These are phyloP conservation scores for Linum trigynum DNA, from an alignment of 345 rosid species.

Conservation along the genomic window DNA sequence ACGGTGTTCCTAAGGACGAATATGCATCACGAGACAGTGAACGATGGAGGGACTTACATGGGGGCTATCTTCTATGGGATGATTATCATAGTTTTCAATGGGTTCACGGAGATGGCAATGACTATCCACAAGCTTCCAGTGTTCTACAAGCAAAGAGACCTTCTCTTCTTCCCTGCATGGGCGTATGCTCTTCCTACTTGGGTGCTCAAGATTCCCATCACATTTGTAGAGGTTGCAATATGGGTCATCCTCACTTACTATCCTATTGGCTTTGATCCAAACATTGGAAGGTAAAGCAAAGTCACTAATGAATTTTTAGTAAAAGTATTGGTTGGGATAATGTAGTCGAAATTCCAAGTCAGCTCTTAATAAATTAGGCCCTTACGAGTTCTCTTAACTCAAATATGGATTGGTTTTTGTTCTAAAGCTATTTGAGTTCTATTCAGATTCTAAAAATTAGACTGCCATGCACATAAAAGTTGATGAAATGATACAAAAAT, in stretches of 20 bases:
- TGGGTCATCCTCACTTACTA: slow-evolving; percentile 56
- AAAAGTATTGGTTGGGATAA: too few species aligned
- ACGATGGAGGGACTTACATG: slow-evolving; percentile 59
- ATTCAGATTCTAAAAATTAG: too few species aligned
- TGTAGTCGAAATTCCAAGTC: too few species aligned
- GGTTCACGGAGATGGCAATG: slow-evolving; percentile 71
- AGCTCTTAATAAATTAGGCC: too few species aligned
- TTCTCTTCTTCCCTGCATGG: slow-evolving; percentile 81
- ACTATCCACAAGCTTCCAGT: slow-evolving; percentile 68
- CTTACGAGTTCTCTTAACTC: too few species aligned
- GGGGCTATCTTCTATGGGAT: slow-evolving; percentile 59
- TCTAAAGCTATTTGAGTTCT: too few species aligned
- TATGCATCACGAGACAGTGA: slow-evolving; percentile 46
- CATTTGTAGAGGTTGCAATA: slow-evolving; percentile 44
- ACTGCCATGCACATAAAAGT: too few species aligned
- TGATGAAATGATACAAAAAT: too few species aligned
- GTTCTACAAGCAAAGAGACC: slow-evolving; percentile 87
- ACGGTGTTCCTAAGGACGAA: slow-evolving; percentile 56
- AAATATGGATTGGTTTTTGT: too few species aligned
- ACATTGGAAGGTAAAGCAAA: slow-evolving; percentile 28
- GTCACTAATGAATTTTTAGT: background rate
- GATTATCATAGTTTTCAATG: slow-evolving; percentile 54
- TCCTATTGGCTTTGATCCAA: slow-evolving; percentile 45
- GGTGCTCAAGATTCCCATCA: slow-evolving; percentile 72
- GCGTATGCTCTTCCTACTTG: slow-evolving; percentile 75